Evolutionary conservation across 1,284 basidiomycete genomes (phyloP).

Genomic region (Mycena citricolor): DNA sequence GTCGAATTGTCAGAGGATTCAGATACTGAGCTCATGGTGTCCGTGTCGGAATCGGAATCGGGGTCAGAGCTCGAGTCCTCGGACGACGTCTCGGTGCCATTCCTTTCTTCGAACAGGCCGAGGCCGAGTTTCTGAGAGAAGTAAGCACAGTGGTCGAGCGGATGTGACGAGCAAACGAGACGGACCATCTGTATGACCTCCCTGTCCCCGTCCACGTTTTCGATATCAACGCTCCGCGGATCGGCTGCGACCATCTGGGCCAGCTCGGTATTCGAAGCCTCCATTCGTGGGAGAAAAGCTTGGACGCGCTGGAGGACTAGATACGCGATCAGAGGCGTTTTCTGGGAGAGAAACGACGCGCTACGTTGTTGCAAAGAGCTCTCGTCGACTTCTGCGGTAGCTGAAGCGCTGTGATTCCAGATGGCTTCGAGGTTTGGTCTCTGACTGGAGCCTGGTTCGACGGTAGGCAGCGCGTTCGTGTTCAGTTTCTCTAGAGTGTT

Average conservation of each 20-base stretch:
- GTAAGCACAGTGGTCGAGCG: no score
- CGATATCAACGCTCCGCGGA: slow-evolving; percentile 62
- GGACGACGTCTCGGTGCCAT: no score
- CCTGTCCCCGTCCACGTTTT: slow-evolving; percentile 49
- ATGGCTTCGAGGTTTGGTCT: slow-evolving; percentile 1
- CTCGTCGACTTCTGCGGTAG: neutral
- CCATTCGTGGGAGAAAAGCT: slow-evolving; percentile 61
- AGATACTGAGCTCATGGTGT: neutral
- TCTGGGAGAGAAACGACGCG: neutral
- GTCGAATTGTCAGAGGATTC: neutral
- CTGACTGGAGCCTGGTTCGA: no score
- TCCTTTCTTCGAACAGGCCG: neutral
- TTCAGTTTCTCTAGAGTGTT: slow-evolving; percentile 19
- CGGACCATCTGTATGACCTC: slow-evolving; percentile 68
- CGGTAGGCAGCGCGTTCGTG: slow-evolving; percentile 1
- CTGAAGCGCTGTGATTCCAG: slow-evolving; percentile 1
- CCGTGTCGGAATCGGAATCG: neutral
- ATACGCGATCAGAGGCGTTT: neutral
- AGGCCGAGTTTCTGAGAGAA: neutral
- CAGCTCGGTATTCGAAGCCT: slow-evolving; percentile 59
- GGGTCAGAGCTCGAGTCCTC: no score
- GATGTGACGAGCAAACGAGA: slow-evolving; percentile 7
- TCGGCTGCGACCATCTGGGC: slow-evolving; percentile 42
- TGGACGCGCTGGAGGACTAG: slow-evolving; percentile 61
- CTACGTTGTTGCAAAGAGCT: slow-evolving; percentile 12